A percentile compares a stretch with the other conserved stretches of the same genome.
phyloP scores from a whole-genome alignment of 345 rosid species.

The Diplotaxis tenuifolia region DNA sequence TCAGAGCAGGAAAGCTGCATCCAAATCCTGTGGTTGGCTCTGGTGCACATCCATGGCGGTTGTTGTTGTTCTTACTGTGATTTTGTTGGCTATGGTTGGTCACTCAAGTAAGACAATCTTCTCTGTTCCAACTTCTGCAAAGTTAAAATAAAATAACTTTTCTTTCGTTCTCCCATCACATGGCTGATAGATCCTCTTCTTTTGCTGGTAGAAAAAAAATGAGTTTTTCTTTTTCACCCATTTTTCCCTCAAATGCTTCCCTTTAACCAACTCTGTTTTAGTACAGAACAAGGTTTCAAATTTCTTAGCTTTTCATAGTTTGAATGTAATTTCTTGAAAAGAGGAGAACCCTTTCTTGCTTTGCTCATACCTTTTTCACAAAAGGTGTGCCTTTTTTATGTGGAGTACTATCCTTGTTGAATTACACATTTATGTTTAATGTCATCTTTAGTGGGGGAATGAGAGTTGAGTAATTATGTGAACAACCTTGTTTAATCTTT shows the following conservation, averaged over 20 bases:
- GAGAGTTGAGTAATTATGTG: neutral
- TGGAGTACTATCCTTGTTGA: slow-evolving; percentile 9
- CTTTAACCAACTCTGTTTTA: slow-evolving; percentile 15
- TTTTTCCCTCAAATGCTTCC: slow-evolving; percentile 4
- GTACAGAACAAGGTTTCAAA: neutral
- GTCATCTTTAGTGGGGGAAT: neutral
- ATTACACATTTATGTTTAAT: slow-evolving; percentile 2
- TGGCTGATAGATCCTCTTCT: neutral
- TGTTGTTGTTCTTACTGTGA: slow-evolving; percentile 34
- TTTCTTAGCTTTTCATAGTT: slow-evolving; percentile 6
- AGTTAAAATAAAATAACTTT: neutral
- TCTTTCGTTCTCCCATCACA: neutral
- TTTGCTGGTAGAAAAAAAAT: neutral
- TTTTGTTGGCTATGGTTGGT: slow-evolving; percentile 54
- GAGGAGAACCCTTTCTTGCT: neutral
- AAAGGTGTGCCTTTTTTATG: slow-evolving; percentile 10
- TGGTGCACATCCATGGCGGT: slow-evolving; percentile 26
- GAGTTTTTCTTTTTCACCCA: neutral
- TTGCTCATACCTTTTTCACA: neutral
- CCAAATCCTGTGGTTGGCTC: slow-evolving; percentile 13
- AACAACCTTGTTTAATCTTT: slow-evolving; percentile 3
- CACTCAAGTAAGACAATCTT: slow-evolving; percentile 46
- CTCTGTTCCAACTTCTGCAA: slow-evolving; percentile 18
- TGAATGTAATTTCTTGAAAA: neutral
- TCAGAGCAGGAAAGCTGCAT: slow-evolving; percentile 6